These are phyloP conservation scores for Wickerhamiella spandovensis DNA, from an alignment of 805 yeast species.

Conservation along the genomic window DNA sequence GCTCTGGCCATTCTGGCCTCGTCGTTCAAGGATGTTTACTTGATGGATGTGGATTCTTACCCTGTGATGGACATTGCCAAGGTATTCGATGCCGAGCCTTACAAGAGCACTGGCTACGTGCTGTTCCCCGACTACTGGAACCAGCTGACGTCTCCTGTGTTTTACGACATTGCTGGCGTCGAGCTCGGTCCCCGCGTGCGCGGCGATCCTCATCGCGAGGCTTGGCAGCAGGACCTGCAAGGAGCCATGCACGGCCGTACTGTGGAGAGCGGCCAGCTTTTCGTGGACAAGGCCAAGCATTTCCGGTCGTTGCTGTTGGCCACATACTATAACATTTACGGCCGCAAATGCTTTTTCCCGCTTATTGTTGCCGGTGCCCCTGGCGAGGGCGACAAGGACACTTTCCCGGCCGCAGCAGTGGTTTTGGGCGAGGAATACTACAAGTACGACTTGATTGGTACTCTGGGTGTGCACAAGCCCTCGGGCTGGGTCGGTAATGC, in stretches of 20 bases:
- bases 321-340: slow-evolving; percentile 49
- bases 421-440: slow-evolving; percentile 47
- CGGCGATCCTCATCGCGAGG: slow-evolving; percentile 20
- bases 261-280: slow-evolving; percentile 55
- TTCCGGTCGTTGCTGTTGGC: slow-evolving; percentile 44
- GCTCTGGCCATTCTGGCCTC: slow-evolving; percentile 59
- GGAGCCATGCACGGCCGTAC: slow-evolving; percentile 59
- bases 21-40: slow-evolving; percentile 54
- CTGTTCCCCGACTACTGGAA: slow-evolving; percentile 88
- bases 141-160: slow-evolving; percentile 63
- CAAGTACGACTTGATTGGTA: slow-evolving; percentile 27
- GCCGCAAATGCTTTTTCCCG: slow-evolving; percentile 47
- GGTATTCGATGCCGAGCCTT: slow-evolving; percentile 47
- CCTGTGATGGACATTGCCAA: slow-evolving; percentile 54
- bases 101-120: slow-evolving; percentile 35
- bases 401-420: slow-evolving; percentile 58
- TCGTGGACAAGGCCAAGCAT: slow-evolving; percentile 45
- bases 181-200: slow-evolving; percentile 30
- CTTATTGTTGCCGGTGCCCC: slow-evolving; percentile 46
- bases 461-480: slow-evolving; percentile 24
- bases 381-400: slow-evolving; percentile 79
- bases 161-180: slow-evolving; percentile 54
- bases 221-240: slow-evolving; percentile 44
- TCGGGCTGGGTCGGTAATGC: slow-evolving; percentile 15
- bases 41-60: slow-evolving; percentile 65